Evolutionary conservation across 2,329 filamentous ascomycete species (phyloP), one percentile per base, ranked within the genome.

Genomic region (Neonectria ditissima): DNA sequence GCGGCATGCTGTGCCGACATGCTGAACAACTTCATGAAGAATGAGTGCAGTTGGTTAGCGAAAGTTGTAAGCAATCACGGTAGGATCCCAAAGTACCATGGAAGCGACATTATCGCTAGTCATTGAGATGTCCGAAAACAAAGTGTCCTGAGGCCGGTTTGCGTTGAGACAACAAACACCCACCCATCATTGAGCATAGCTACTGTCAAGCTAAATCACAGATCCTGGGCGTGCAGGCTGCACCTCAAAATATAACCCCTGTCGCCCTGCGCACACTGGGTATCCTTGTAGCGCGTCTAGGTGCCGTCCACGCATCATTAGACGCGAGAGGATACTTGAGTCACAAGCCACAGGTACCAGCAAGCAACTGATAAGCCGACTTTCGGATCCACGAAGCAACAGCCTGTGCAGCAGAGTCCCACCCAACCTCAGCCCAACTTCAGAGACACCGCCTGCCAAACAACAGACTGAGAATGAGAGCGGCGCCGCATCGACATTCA

Each of bases 401-500:
- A 30, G 24, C 24, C 24, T 26, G 47, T 48, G 45, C 55, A 50
- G 55, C 24, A 8, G 11, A 39, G 54, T 62, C 59, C 59, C 59
- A 62, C 59, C 50, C 59, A 50, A 58, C 54, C 59, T 57, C 54
- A 57, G 59, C 59, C 59, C 54, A 62, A 62, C 54, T 57, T 37
- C 26, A 57, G 59, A 57, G 59, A 58, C 55, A 62, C 59, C 59
- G 59, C 59, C 54, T 45, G 56, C 47, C 30, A 62, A 62, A 53
- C 39, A 54, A 59, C 48, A 53, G n/a, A 54, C 55, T 16, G 34
- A 16, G 34, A 48, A 48, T 18, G 4, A 30, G 45, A 48, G 14
- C 45, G 18, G 45, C 26, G 4, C 7, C 14, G 32, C 47, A n/a
- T 50, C n/a, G 28, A 50, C 16, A 32, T 22, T 32, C 26, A 50